Evolutionary conservation across 345 rosid genomes (phyloP), one percentile per base, ranked within the genome.

Genomic region (Arabis alpina): DNA sequence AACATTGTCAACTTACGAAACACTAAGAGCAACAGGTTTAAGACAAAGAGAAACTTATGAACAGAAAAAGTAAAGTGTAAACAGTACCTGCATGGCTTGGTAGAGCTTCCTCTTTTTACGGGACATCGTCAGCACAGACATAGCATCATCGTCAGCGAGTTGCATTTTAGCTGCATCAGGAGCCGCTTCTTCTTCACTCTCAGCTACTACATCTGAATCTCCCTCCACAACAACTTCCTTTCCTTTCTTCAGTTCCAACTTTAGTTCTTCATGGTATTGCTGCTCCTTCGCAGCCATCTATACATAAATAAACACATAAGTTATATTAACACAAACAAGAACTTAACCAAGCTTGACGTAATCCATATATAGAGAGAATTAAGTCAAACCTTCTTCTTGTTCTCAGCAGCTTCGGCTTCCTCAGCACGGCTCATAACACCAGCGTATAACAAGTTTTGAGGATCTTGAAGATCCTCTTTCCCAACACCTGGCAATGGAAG

Each of bases 401-500:
- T 86, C 80, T 76, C 81, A 6, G 89, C 90, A 62, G 89, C 91
- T 82, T 89, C 91, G 32, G 68, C 83, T 56, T 95, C 96, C 80
- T 93, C 94, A 25, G 90, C 40, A 34, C 98, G 85, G 77, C 60
- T 83, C 25, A 87, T 80, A 73, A 75, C 81, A 47, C 94, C 92
- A 76, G 91, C 95, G 7, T 80, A 91, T 68, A 89, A 68, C 52
- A 94, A 75, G 66, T 66, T 82, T 61, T 89, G 90, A 54, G 99
- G 87, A 80, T 87, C 88, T 73, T 86, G 90, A 61, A 85, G 54
- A 79, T 85, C 97, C 54, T 88, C 93, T 54, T 80, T 79, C 30
- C 87, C 91, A 7, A 74, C 77, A 61, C 99, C 95, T 48, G 97
- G 86, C 81, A 94, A 67, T 10, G 97, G 99, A 69, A 91, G 91